Percentiles rank a stretch among this genome's conserved stretches.
These are phyloP conservation scores for Breviolum minutum DNA, from an alignment of 73 alveolate genomes.

Conservation along the genomic window DNA sequence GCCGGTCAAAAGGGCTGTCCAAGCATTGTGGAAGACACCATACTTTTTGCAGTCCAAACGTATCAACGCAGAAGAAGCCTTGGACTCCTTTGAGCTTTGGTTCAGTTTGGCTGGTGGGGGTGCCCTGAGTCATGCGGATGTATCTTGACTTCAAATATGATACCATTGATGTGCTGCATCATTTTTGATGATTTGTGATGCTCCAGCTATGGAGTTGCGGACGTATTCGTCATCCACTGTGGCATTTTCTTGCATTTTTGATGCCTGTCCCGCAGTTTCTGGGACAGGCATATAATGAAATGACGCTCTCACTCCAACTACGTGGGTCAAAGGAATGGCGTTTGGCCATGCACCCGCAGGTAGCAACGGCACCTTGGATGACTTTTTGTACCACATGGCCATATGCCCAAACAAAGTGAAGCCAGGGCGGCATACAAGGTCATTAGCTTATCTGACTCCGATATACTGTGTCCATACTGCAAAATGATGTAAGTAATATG, in stretches of 20 bases:
- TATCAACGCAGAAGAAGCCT: constrained; percentile 16
- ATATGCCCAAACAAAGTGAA: no score
- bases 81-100: constrained; percentile 39
- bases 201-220: no score
- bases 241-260: no score
- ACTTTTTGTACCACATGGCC: neutral
- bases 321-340: constrained; percentile 68
- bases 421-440: no score
- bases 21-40: constrained; percentile 1
- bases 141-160: neutral
- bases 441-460: no score
- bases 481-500: no score
- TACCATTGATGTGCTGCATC: neutral
- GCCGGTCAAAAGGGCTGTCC: constrained; percentile 46
- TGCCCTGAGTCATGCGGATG: constrained; percentile 26
- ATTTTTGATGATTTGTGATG: no score
- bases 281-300: constrained; percentile 12
- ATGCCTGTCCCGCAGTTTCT: no score
- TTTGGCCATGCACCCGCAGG: constrained; percentile 53
- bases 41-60: constrained; percentile 1
- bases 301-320: constrained; percentile 26
- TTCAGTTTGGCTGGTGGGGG: constrained; percentile 28
- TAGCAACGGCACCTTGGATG: neutral
- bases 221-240: no score
- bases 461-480: no score